phyloP scores from a whole-genome alignment of 176 grass and related monocot genomes.

The Hsuehochloa calcarea region DNA sequence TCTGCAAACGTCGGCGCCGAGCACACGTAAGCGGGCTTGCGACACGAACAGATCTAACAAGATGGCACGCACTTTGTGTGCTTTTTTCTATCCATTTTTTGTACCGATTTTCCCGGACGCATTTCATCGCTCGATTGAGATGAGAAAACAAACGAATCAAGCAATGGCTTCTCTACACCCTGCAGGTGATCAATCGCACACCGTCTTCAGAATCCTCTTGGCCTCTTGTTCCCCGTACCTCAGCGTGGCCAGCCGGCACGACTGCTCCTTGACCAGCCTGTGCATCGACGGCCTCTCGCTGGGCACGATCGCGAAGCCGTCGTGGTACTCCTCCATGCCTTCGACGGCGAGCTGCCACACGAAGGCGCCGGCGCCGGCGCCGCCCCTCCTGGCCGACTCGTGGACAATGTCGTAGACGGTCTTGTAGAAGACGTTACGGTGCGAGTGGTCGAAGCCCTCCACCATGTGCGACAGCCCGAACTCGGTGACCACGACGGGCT shows the following conservation, averaged over 20 bases:
- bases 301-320: slow-evolving; percentile 73
- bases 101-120: background rate
- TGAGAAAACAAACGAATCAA: background rate
- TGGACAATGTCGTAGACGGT: slow-evolving; percentile 66
- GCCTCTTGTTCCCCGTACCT: slow-evolving; percentile 28
- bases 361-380: slow-evolving; percentile 63
- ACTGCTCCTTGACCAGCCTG: slow-evolving; percentile 72
- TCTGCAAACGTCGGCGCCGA: slow-evolving; percentile 30
- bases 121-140: slow-evolving; percentile 10
- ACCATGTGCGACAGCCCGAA: slow-evolving; percentile 69
- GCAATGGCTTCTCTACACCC: background rate
- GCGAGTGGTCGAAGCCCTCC: slow-evolving; percentile 58
- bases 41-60: slow-evolving; percentile 7
- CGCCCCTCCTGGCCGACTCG: slow-evolving; percentile 50
- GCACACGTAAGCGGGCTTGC: background rate
- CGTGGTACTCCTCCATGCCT: slow-evolving; percentile 70
- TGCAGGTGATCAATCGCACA: slow-evolving; percentile 43
- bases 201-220: slow-evolving; percentile 32
- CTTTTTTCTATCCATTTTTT: slow-evolving; percentile 14
- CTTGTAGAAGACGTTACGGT: slow-evolving; percentile 72
- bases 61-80: background rate
- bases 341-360: slow-evolving; percentile 84
- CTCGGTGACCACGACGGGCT: slow-evolving; percentile 82
- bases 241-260: slow-evolving; percentile 64
- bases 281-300: slow-evolving; percentile 62